A percentile compares a stretch with the other conserved stretches of the same genome.
Evolutionary conservation across 768 basidiomycete genomes (phyloP).

Genomic region (Panus rudis): DNA sequence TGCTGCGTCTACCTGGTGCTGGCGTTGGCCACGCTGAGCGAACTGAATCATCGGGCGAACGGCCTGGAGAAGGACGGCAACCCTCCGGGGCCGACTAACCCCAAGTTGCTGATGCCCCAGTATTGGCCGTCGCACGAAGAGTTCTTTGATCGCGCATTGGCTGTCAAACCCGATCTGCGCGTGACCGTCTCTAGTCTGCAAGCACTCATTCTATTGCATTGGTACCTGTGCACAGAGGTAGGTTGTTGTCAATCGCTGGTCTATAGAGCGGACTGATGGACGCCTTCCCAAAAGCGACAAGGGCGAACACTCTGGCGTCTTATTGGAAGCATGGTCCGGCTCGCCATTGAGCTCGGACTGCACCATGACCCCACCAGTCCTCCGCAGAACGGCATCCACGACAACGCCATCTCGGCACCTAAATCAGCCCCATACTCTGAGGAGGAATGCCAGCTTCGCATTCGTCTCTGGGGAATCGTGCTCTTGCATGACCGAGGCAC

Average conservation of each 20-base stretch:
- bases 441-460: slow-evolving; percentile 72
- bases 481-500: slow-evolving; percentile 85
- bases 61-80: slow-evolving; percentile 42
- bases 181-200: slow-evolving; percentile 81
- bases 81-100: slow-evolving; percentile 14
- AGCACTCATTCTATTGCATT: slow-evolving; percentile 76
- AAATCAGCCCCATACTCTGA: slow-evolving; percentile 43
- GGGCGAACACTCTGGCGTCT: slow-evolving; percentile 87
- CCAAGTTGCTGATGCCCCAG: slow-evolving; percentile 54
- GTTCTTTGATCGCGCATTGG: slow-evolving; percentile 74
- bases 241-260: slow-evolving; percentile 12
- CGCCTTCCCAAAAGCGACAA: slow-evolving; percentile 51
- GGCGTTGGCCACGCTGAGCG: slow-evolving; percentile 76
- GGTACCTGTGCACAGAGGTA: slow-evolving; percentile 88
- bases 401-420: not conserved
- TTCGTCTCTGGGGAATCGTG: slow-evolving; percentile 80
- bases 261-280: no score
- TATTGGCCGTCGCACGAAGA: slow-evolving; percentile 80
- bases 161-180: slow-evolving; percentile 73
- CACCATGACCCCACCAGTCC: slow-evolving; percentile 80
- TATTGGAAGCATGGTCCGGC: slow-evolving; percentile 75
- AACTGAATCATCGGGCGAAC: slow-evolving; percentile 67
- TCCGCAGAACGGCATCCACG: slow-evolving; percentile 28
- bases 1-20: slow-evolving; percentile 74
- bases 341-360: slow-evolving; percentile 77